phyloP scores from a whole-genome alignment of 2,329 filamentous ascomycete genomes.

The Dactylellina drechsleri region DNA sequence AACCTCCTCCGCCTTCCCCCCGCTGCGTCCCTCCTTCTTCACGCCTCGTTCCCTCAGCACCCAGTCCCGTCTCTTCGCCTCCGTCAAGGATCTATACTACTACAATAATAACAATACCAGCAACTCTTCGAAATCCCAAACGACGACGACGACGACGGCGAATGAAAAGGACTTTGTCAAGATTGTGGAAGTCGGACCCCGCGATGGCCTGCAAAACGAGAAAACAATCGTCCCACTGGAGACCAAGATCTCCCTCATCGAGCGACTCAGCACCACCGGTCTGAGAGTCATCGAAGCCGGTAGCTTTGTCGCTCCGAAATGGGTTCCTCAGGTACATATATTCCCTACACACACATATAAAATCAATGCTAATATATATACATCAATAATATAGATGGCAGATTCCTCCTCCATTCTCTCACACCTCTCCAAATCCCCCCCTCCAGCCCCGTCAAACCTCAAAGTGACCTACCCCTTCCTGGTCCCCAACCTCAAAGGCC shows the following conservation, averaged over 20 bases:
- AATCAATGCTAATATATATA: conserved; percentile 27
- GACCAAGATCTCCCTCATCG: conserved; percentile 81
- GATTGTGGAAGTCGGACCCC: conserved; percentile 84
- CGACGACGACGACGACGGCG: neutral
- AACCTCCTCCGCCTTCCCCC: conserved; percentile 9
- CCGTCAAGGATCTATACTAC: conserved; percentile 45
- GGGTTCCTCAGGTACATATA: conserved; percentile 76
- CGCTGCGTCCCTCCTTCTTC: conserved; percentile 46
- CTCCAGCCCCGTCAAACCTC: conserved; percentile 66
- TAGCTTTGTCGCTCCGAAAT: conserved; percentile 84
- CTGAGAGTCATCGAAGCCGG: conserved; percentile 80
- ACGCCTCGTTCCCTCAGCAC: conserved; percentile 20
- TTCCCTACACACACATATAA: neutral
- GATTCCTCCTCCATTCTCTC: conserved; percentile 79
- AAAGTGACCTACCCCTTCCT: conserved; percentile 77
- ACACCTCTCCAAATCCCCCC: conserved; percentile 71
- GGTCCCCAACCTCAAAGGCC: conserved; percentile 78
- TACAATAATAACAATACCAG: conserved; percentile 11
- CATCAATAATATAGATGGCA: conserved; percentile 69
- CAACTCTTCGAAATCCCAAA: neutral
- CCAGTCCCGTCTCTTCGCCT: conserved; percentile 53
- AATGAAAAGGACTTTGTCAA: conserved; percentile 62
- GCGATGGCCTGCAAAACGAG: conserved; percentile 89
- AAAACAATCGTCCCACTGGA: conserved; percentile 74
- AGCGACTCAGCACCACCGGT: conserved; percentile 74